These are phyloP conservation scores for Poa annua DNA, from an alignment of 176 grass and related monocot genomes.

Conservation along the genomic window DNA sequence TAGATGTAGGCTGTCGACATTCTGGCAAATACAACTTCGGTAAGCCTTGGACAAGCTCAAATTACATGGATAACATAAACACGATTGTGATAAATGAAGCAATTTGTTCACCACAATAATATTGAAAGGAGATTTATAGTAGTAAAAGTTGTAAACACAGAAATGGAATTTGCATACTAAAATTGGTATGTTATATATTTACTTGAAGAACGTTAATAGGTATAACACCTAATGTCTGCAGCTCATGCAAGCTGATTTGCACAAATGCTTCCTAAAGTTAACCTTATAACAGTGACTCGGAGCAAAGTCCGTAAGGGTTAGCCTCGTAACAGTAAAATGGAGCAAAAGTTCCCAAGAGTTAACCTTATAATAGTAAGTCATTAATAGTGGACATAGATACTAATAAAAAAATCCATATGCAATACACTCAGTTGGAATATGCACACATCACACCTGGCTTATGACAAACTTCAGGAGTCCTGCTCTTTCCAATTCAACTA, in stretches of 20 bases:
- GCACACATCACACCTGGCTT: conserved; percentile 91
- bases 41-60: conserved; percentile 32
- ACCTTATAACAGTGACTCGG: neutral
- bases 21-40: conserved; percentile 53
- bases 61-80: conserved; percentile 28
- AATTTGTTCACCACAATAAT: conserved; percentile 6
- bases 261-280: neutral
- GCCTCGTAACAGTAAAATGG: neutral
- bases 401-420: neutral
- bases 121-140: neutral
- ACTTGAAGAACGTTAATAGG: neutral
- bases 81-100: conserved; percentile 2
- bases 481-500: conserved; percentile 82
- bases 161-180: neutral
- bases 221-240: neutral
- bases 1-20: conserved; percentile 96
- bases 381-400: conserved; percentile 1
- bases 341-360: neutral
- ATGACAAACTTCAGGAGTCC: conserved; percentile 89
- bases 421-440: neutral
- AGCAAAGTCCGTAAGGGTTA: neutral
- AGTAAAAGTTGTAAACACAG: neutral
- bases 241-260: no score
- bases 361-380: conserved; percentile 13
- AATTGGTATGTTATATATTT: neutral